Evolutionary conservation across 1,284 basidiomycete genomes (phyloP), one percentile per base, ranked within the genome.

Genomic region (Leccinum angustisporum): DNA sequence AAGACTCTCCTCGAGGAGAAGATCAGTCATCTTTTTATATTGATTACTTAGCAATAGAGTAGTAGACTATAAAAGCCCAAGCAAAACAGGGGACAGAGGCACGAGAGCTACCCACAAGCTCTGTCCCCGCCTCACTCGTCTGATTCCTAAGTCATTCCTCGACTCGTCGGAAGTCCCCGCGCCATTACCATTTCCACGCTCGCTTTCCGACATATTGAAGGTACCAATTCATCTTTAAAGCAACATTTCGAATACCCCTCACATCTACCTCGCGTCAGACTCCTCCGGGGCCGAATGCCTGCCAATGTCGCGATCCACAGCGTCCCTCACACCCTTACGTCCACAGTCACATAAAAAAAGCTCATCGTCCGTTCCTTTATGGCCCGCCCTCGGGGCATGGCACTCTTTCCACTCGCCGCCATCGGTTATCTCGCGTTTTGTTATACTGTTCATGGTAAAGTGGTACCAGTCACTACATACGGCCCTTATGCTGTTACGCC

Each of bases 401-500:
- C 64, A 1, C 60, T 74, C 58, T 56, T 73, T 8, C 73, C 72
- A 2, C 51, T 73, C 11, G 61, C 63, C 3, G 68, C 71, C 2
- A 66, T 75, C 36, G 70, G 43, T 11, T 73, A 70, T 59, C 59
- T 73, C 13, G 63, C 66, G 0, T 73, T 73, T 40, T 73, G 72
- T 61, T 73, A 75, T 18, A 56, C 64, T 2, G 71, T 72, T 14
- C 71, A 72, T 48, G 60, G 65, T 10, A 62, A 34, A 25, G 62
- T 65, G 7, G 68, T 73, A 3, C 72, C 71, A 30, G 65, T 73
- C 50, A 70, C 59, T 31, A 65, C 67, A 10, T 62, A 61, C 9
- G 72, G 69, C 4, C 52, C 68, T n/a, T 68, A 65, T 25, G 27
- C 55, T 30, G 56, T 64, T 30, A 65, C 53, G 6, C 63, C 63